Evolutionary conservation across 805 yeast species (phyloP).

Genomic region (Kazachstania martiniae): DNA sequence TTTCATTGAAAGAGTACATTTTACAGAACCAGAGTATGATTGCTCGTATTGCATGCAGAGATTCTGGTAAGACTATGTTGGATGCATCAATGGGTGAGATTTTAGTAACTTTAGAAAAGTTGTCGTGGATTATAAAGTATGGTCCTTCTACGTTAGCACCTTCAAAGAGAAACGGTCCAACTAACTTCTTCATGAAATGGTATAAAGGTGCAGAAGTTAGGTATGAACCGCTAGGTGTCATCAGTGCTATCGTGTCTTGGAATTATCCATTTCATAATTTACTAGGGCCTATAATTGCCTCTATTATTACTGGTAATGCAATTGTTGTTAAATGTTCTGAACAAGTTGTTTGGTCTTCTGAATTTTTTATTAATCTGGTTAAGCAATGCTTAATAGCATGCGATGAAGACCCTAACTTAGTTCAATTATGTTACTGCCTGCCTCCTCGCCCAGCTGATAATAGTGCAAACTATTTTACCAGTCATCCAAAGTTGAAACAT

Average conservation of each 20-base stretch:
- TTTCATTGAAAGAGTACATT: slow-evolving; percentile 61
- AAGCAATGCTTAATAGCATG: slow-evolving; percentile 62
- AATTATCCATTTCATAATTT: slow-evolving; percentile 94
- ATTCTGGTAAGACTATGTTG: slow-evolving; percentile 89
- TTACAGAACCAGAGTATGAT: slow-evolving; percentile 74
- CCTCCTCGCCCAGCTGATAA: slow-evolving; percentile 39
- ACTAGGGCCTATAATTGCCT: slow-evolving; percentile 85
- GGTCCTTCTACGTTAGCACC: slow-evolving; percentile 66
- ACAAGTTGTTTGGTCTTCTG: slow-evolving; percentile 90
- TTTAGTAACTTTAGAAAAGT: slow-evolving; percentile 85
- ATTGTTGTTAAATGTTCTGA: slow-evolving; percentile 91
- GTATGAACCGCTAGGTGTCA: slow-evolving; percentile 83
- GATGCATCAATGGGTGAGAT: slow-evolving; percentile 97
- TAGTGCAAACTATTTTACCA: slow-evolving; percentile 71
- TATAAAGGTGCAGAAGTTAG: slow-evolving; percentile 90
- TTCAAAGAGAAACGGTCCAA: slow-evolving; percentile 76
- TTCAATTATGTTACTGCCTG: slow-evolving; percentile 81
- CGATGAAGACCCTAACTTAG: slow-evolving; percentile 69
- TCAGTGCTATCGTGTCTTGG: slow-evolving; percentile 91
- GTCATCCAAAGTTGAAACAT: slow-evolving; percentile 75
- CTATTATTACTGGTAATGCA: slow-evolving; percentile 84
- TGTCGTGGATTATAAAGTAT: slow-evolving; percentile 78
- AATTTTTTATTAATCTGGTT: slow-evolving; percentile 62
- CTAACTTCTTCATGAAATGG: slow-evolving; percentile 64
- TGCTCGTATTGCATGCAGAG: slow-evolving; percentile 90